Evolutionary conservation across 164 flowering plant species (phyloP), one percentile per base, ranked within the genome.

Genomic region (Brasenia schreberi): DNA sequence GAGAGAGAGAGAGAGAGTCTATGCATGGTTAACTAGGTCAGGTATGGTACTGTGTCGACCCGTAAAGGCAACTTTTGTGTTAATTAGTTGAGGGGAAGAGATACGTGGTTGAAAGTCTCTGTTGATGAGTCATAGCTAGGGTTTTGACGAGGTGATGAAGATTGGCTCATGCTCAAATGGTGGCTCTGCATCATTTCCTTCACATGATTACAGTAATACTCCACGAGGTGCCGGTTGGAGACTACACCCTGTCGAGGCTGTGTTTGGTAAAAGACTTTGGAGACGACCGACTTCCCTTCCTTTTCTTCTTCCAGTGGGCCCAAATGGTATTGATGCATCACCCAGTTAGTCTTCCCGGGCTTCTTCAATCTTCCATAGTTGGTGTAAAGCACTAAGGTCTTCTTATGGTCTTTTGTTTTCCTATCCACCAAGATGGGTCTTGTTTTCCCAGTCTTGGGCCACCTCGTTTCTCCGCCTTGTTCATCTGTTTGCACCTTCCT

Each of bases 301-400:
- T 82, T 93, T 79, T 93, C 98, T 68, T 93, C 98, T 68, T 93
- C 97, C 62, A 79, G 83, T 59, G 74, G 70, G 43, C 98, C 96
- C 0, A 92, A 68, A 63, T 90, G 98, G 75, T 92, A 92, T 53
- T 92, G 98, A 67, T 92, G 98, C 98, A 92, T 92, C 5, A 92
- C 97, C 98, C 97, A 93, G 67, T 89, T 90, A 2, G 97, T 93
- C 71, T 93, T 93, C 73, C 86, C 96, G 0, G 98, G 96, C 60
- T 93, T 93, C 44, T 81, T 77, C 73, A 84, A 88, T 72, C 90
- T 76, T 3, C 98, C 97, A 66, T 93, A 93, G 77, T 93, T 93
- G 66, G 94, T 85, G 84, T 93, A 93, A 16, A 92, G 89, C 23
- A 92, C 98, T 5, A 92, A 79, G 59, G 90, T 92, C 74, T 92